Evolutionary conservation across 2,329 filamentous ascomycete species (phyloP), one percentile per base, ranked within the genome.

Genomic region (Ophidiomyces ophidiicola): DNA sequence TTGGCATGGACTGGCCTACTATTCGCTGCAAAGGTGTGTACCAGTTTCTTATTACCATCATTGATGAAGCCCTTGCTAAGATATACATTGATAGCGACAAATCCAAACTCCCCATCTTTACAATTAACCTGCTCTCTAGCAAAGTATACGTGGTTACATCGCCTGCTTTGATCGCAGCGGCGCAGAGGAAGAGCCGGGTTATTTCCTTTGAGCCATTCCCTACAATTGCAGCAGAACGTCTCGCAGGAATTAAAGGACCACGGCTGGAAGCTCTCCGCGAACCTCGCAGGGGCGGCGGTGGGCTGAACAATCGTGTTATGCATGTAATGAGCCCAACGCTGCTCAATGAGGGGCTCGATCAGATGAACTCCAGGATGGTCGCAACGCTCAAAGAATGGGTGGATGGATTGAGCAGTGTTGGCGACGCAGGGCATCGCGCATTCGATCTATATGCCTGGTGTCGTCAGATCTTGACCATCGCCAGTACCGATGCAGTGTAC

Each of bases 401-500:
- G n/a, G n/a, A n/a, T n/a, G n/a, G n/a, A n/a, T n/a, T n/a, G n/a
- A 17, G 14, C n/a, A 6, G 17, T 7, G 30, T 6, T 32, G 17
- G 12, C 30, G 8, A 17, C 4, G 6, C 6, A 17, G 14, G 6
- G 14, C 19, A 12, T 7, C 7, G 19, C 6, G 6, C 14, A 18
- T 4, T 32, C 4, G 52, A 58, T 35, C 32, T 58, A 5, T 50
- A 48, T 36, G 39, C 24, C 6, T 58, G 55, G 56, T 52, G 50
- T 24, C 43, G 40, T 5, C 40, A 50, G 30, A 48, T 46, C 12
- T 50, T 57, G 6, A 56, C 49, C 3, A 35, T 45, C 26, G 53
- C 54, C 4, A 56, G 51, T 17, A 54, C 52, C 8, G 46, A 54
- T 15, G 46, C 53, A 4, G 42, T 47, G 4, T 58, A 54, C 32